phyloP scores from a whole-genome alignment of 1,139 yeast species.

The Kazachstania sp. region DNA sequence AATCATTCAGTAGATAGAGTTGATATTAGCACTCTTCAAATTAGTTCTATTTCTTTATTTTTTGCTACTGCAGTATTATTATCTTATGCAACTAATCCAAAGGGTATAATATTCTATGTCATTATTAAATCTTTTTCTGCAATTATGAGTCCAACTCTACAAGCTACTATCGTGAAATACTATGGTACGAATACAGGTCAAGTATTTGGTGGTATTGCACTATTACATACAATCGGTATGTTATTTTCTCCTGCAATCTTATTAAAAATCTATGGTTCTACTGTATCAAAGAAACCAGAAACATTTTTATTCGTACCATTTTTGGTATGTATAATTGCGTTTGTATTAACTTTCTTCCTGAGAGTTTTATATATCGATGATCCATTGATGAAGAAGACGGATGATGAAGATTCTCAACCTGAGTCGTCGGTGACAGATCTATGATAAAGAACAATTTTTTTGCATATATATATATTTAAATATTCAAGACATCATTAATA shows the following conservation, averaged over 20 bases:
- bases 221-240: constrained; percentile 37
- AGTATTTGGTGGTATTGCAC: constrained; percentile 45
- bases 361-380: constrained; percentile 11
- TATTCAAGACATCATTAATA: too few species aligned
- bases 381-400: constrained; percentile 11
- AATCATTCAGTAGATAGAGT: constrained; percentile 41
- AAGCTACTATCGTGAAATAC: constrained; percentile 41
- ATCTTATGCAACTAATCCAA: constrained; percentile 12
- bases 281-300: constrained; percentile 30
- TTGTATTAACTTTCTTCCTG: constrained; percentile 16
- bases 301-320: constrained; percentile 28
- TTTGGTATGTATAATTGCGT: constrained; percentile 14
- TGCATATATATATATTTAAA: too few species aligned
- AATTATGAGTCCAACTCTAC: constrained; percentile 38
- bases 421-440: not conserved
- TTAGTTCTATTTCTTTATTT: constrained; percentile 36
- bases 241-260: constrained; percentile 36
- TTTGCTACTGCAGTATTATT: constrained; percentile 38
- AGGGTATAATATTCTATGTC: constrained; percentile 14
- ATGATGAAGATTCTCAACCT: constrained; percentile 2
- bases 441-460: too few species aligned
- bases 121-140: constrained; percentile 36
- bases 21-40: constrained; percentile 41
- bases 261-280: constrained; percentile 36
- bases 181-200: constrained; percentile 43